phyloP scores from a whole-genome alignment of 2,329 filamentous ascomycete genomes.

The Plenodomus tracheiphilus region DNA sequence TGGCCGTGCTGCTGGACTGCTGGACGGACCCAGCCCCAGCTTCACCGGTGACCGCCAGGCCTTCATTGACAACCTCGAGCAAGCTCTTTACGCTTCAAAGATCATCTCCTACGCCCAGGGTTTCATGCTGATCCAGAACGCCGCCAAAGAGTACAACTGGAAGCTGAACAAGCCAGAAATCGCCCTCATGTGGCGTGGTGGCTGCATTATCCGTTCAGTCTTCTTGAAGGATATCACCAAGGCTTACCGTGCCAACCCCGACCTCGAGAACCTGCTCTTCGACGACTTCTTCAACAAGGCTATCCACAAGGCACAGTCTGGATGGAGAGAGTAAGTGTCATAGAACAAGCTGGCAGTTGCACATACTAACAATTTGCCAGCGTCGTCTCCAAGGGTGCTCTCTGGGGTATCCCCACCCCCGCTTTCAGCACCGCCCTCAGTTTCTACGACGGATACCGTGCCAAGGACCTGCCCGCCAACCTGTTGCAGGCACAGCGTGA shows the following conservation, averaged over 20 bases:
- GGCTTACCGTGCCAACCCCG: slow-evolving; percentile 90
- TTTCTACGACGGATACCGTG: slow-evolving; percentile 99
- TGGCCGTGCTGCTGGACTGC: slow-evolving; percentile 75
- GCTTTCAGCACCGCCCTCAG: slow-evolving; percentile 95
- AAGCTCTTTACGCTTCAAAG: slow-evolving; percentile 98
- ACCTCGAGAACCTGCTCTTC: slow-evolving; percentile 97
- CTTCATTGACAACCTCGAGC: slow-evolving; percentile 96
- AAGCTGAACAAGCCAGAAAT: slow-evolving; percentile 99
- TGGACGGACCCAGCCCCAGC: slow-evolving; percentile 74
- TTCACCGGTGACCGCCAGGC: slow-evolving; percentile 90
- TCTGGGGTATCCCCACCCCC: slow-evolving; percentile 93
- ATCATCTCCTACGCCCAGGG: slow-evolving; percentile 99
- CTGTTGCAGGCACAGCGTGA: slow-evolving; percentile 98
- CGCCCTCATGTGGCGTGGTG: slow-evolving; percentile 99
- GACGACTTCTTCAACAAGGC: slow-evolving; percentile 99
- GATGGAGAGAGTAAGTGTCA: slow-evolving; percentile 45
- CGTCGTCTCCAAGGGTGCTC: slow-evolving; percentile 86
- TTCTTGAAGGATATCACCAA: slow-evolving; percentile 99
- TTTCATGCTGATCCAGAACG: slow-evolving; percentile 99
- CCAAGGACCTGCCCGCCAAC: slow-evolving; percentile 96
- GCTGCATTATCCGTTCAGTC: slow-evolving; percentile 99
- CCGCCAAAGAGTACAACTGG: slow-evolving; percentile 94
- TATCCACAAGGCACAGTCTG: slow-evolving; percentile 86
- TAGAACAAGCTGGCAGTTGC: background rate
- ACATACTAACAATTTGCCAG: slow-evolving; percentile 7